These are phyloP conservation scores for Priceomyces medius DNA, from an alignment of 805 yeast species.

Conservation along the genomic window DNA sequence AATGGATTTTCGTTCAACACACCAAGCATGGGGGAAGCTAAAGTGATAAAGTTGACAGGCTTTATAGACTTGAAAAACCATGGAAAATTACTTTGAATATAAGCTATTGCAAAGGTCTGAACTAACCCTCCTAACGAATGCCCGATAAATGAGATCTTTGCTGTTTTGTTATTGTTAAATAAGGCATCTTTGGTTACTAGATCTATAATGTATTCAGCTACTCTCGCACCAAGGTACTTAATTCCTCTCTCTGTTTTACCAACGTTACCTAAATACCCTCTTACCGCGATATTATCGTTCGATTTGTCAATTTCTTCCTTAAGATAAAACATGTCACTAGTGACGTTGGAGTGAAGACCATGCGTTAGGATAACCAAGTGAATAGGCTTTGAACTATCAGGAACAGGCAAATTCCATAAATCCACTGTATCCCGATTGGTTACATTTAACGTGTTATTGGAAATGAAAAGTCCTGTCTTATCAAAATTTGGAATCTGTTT, in stretches of 20 bases:
- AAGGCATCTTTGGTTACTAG: conserved; percentile 45
- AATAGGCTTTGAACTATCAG: conserved; percentile 50
- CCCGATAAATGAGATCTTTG: conserved; percentile 79
- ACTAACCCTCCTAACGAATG: conserved; percentile 94
- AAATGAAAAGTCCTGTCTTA: conserved; percentile 27
- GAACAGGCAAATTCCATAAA: conserved; percentile 71
- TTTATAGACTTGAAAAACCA: conserved; percentile 61
- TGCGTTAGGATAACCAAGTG: conserved; percentile 88
- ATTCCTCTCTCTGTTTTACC: conserved; percentile 90
- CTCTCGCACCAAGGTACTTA: conserved; percentile 74
- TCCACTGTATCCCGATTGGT: conserved; percentile 59
- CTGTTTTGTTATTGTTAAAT: conserved; percentile 38
- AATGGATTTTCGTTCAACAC: conserved; percentile 84
- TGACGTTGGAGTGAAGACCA: conserved; percentile 86
- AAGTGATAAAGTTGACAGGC: conserved; percentile 76
- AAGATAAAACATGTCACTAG: conserved; percentile 85
- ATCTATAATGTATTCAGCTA: conserved; percentile 71
- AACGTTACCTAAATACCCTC: conserved; percentile 81
- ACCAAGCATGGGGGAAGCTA: conserved; percentile 90
- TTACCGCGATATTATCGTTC: conserved; percentile 67
- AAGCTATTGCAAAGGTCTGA: conserved; percentile 87
- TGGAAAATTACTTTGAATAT: conserved; percentile 67
- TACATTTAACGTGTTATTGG: conserved; percentile 40
- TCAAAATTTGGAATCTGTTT: conserved; percentile 21
- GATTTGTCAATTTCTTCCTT: conserved; percentile 71